Evolutionary conservation across 305 asterid species (phyloP).

Genomic region (Solanum aculeatissimum): DNA sequence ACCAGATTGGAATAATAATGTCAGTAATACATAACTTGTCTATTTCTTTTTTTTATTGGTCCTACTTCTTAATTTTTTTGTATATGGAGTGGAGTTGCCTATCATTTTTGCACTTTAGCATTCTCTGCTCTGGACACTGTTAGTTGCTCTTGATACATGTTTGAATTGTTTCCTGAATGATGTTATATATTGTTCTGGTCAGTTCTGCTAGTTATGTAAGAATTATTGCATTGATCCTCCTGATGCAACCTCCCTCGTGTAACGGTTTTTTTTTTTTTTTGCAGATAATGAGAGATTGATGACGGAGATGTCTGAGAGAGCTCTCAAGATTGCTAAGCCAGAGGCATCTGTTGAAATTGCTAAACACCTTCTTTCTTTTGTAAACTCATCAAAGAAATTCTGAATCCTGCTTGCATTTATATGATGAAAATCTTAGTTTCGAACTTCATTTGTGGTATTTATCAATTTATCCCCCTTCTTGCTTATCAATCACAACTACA

Average conservation of each 20-base stretch:
- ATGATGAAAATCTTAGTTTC: background rate
- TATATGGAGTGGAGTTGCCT: background rate
- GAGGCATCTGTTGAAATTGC: constrained; percentile 41
- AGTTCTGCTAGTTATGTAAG: background rate
- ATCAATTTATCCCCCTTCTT: background rate
- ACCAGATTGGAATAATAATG: background rate
- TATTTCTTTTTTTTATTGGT: background rate
- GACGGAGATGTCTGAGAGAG: constrained; percentile 39
- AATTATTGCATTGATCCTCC: background rate
- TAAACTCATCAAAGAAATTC: background rate
- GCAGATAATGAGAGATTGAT: constrained; percentile 29
- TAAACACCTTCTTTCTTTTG: constrained; percentile 26
- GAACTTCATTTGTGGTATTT: background rate
- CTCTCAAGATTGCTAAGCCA: constrained; percentile 36
- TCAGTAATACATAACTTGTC: background rate
- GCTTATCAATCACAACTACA: background rate
- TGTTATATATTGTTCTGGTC: background rate
- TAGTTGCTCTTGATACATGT: background rate
- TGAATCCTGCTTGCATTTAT: background rate
- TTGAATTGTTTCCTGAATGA: background rate
- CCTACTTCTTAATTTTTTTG: background rate
- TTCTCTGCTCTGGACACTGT: background rate
- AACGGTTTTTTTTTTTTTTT: background rate
- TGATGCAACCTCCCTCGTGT: background rate
- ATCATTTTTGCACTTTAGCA: background rate